Conservation (phyloP, 768 basidiomycete species). For the Ramaria sp. region DNA sequence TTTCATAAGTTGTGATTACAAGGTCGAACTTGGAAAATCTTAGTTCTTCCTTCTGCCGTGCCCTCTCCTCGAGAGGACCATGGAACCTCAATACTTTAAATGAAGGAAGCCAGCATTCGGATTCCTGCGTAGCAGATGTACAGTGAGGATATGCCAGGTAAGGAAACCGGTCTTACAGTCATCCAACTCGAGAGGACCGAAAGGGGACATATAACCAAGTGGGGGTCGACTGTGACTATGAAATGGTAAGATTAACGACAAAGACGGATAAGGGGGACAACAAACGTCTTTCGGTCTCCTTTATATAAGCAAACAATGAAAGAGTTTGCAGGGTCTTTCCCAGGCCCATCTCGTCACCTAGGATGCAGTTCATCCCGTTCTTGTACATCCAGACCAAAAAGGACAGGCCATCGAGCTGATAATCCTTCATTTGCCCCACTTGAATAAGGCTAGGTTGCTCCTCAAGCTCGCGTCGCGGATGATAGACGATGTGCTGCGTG, state of each 20-base stretch:
- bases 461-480: slow-evolving; percentile 28
- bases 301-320: slow-evolving; percentile 57
- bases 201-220: slow-evolving; percentile 65
- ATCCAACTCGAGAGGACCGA: slow-evolving; percentile 56
- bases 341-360: slow-evolving; percentile 65
- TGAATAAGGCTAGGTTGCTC: slow-evolving; percentile 41
- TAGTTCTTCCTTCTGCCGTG: slow-evolving; percentile 38
- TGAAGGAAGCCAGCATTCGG: slow-evolving; percentile 42
- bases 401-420: slow-evolving; percentile 60
- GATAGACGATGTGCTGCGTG: slow-evolving; percentile 14
- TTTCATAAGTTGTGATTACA: slow-evolving; percentile 61
- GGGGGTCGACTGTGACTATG: slow-evolving; percentile 37
- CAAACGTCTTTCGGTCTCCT: slow-evolving; percentile 38
- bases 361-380: slow-evolving; percentile 63
- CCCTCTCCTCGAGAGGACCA: slow-evolving; percentile 42
- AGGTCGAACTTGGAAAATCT: slow-evolving; percentile 40
- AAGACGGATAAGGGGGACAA: slow-evolving; percentile 6
- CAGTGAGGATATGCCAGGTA: not conserved
- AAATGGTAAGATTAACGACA: not conserved
- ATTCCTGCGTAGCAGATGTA: slow-evolving; percentile 28
- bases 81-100: slow-evolving; percentile 51
- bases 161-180: slow-evolving; percentile 23
- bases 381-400: slow-evolving; percentile 58
- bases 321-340: slow-evolving; percentile 59
- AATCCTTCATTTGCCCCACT: slow-evolving; percentile 58